Conservation (phyloP, 2,329 filamentous ascomycete genomes). For the Penicillium sclerotigenum region DNA sequence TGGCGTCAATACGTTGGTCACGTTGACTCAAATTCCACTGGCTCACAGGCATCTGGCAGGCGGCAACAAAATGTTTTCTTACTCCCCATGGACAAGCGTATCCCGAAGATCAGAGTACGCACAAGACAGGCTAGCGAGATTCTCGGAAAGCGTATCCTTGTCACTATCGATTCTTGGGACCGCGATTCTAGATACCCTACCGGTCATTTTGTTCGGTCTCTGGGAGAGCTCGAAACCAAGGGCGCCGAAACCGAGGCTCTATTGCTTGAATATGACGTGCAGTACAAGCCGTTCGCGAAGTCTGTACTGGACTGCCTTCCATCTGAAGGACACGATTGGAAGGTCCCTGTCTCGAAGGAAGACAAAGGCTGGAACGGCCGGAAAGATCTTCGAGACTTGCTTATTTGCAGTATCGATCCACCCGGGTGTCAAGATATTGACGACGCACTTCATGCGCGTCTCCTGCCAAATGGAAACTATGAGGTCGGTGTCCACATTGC, state of each 20-base stretch:
- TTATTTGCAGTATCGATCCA: slow-evolving; percentile 97
- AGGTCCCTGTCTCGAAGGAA: slow-evolving; percentile 72
- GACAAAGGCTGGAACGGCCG: slow-evolving; percentile 85
- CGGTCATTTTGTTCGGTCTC: slow-evolving; percentile 87
- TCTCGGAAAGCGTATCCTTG: slow-evolving; percentile 83
- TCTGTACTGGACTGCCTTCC: slow-evolving; percentile 92
- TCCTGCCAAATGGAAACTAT: slow-evolving; percentile 85
- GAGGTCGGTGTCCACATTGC: slow-evolving; percentile 98
- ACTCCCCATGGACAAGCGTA: slow-evolving; percentile 95
- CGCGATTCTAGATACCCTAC: slow-evolving; percentile 87
- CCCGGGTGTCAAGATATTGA: slow-evolving; percentile 97
- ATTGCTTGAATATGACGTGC: slow-evolving; percentile 91
- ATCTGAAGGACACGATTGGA: slow-evolving; percentile 88
- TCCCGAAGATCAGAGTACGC: slow-evolving; percentile 91
- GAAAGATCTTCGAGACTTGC: slow-evolving; percentile 75
- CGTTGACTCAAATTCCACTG: slow-evolving; percentile 81
- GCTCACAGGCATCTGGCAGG: slow-evolving; percentile 69
- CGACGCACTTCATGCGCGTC: slow-evolving; percentile 85
- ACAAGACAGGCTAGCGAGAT: slow-evolving; percentile 88
- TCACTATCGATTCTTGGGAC: slow-evolving; percentile 95
- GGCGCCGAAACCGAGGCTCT: slow-evolving; percentile 96
- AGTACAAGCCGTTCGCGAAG: slow-evolving; percentile 95
- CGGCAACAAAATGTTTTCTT: slow-evolving; percentile 92
- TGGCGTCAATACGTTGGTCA: slow-evolving; percentile 98
- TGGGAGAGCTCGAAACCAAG: slow-evolving; percentile 93